Percentiles rank a stretch among this genome's conserved stretches.
phyloP scores from a whole-genome alignment of 768 basidiomycete species.

The Auricularia cornea region DNA sequence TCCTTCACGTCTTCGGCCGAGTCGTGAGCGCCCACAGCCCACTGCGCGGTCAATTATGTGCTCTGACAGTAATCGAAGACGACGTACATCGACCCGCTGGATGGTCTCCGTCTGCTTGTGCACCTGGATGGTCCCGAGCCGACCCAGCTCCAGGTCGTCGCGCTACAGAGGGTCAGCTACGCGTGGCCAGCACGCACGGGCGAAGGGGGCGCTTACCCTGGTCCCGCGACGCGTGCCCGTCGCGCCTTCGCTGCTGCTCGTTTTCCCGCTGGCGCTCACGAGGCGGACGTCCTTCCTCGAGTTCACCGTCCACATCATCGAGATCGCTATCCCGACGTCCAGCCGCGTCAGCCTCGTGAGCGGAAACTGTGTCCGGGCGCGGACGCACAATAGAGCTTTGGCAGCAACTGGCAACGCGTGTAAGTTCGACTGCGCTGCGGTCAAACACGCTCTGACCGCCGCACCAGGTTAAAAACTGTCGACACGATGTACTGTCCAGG shows the following conservation, averaged over 20 bases:
- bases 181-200: not conserved
- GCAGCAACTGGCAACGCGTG: not conserved
- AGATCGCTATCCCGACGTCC: not conserved
- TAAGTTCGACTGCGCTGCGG: not conserved
- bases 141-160: not conserved
- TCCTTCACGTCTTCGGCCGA: too few species aligned
- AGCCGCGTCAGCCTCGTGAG: not conserved
- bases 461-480: not conserved
- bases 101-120: slow-evolving; percentile 1
- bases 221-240: not conserved
- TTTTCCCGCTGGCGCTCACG: not conserved
- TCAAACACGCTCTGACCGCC: not conserved
- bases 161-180: not conserved
- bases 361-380: not conserved
- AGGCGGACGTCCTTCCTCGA: not conserved
- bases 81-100: not conserved
- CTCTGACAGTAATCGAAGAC: too few species aligned
- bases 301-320: not conserved
- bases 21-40: too few species aligned
- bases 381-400: not conserved
- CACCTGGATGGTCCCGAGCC: not conserved
- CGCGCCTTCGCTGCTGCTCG: not conserved
- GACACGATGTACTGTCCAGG: not conserved
- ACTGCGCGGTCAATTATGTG: too few species aligned
- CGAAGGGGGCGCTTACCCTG: not conserved